Evolutionary conservation across 768 basidiomycete species (phyloP).

Genomic region (Lanmaoa rubissima): DNA sequence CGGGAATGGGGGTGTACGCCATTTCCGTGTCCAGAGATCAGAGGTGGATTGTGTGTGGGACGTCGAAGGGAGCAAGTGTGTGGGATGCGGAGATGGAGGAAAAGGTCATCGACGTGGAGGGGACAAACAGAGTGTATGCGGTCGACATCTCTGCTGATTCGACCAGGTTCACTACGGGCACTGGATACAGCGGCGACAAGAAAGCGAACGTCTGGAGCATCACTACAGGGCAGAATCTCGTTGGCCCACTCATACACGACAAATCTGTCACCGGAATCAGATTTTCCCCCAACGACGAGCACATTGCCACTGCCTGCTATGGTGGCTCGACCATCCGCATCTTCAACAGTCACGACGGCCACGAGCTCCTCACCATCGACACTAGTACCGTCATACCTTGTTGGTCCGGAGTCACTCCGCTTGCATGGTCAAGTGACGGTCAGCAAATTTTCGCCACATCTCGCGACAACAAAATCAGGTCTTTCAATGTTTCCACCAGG

Average conservation of each 20-base stretch:
- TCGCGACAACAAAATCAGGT: neutral
- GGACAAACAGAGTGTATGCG: fast-evolving
- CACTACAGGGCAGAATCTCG: neutral
- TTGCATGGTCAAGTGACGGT: neutral
- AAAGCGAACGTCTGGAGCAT: neutral
- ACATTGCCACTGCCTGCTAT: neutral
- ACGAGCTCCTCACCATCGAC: neutral
- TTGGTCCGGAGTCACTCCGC: neutral
- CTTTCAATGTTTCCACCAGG: neutral
- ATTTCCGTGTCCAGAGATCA: neutral
- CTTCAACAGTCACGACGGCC: neutral
- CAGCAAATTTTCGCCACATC: neutral
- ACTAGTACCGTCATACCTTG: neutral
- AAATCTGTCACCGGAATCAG: neutral
- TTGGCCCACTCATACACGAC: neutral
- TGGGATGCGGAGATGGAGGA: neutral
- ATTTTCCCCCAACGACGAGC: neutral
- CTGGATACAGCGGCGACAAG: no score
- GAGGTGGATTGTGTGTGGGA: neutral
- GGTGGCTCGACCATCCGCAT: neutral
- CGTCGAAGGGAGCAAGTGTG: fast-evolving
- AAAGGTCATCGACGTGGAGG: neutral
- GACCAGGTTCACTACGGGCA: neutral
- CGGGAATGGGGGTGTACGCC: fast-evolving
- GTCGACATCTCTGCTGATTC: neutral